phyloP scores from a whole-genome alignment of 257 asterid genomes.

The Solanum pimpinellifolium region DNA sequence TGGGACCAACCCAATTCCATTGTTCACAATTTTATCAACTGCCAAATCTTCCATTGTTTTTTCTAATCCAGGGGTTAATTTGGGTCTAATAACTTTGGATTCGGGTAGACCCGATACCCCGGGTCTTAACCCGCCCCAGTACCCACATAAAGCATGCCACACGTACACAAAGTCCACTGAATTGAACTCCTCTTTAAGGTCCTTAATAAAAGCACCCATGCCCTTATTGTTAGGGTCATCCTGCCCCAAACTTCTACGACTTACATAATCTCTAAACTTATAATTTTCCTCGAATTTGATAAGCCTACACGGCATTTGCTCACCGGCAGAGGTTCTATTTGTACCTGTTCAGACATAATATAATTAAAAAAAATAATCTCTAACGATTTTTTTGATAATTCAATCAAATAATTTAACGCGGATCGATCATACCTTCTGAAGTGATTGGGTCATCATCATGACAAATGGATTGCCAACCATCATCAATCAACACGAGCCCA shows the following conservation, averaged over 20 bases:
- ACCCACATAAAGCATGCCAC: conserved; percentile 94
- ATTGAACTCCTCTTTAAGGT: conserved; percentile 43
- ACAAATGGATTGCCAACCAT: conserved; percentile 92
- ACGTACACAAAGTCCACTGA: conserved; percentile 77
- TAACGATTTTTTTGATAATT: background rate
- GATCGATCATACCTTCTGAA: conserved; percentile 38
- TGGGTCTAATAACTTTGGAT: conserved; percentile 48
- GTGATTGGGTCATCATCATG: conserved; percentile 81
- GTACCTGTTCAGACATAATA: background rate
- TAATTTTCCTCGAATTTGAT: conserved; percentile 64
- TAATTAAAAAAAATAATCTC: background rate
- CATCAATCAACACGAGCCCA: conserved; percentile 78
- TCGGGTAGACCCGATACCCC: conserved; percentile 43
- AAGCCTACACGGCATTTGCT: conserved; percentile 92
- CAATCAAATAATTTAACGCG: background rate
- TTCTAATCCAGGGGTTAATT: conserved; percentile 63
- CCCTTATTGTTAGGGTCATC: conserved; percentile 35
- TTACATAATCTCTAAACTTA: conserved; percentile 62
- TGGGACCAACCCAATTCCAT: conserved; percentile 82
- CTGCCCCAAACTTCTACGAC: conserved; percentile 29
- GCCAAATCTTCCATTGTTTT: conserved; percentile 94
- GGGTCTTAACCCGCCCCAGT: conserved; percentile 96
- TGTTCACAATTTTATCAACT: conserved; percentile 82
- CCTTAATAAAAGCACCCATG: conserved; percentile 73
- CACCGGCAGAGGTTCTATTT: conserved; percentile 82